Percentiles rank a stretch among this genome's conserved stretches.
These are phyloP conservation scores for Fusarium subtropicale DNA, from an alignment of 2,329 filamentous ascomycete species.

Conservation along the genomic window DNA sequence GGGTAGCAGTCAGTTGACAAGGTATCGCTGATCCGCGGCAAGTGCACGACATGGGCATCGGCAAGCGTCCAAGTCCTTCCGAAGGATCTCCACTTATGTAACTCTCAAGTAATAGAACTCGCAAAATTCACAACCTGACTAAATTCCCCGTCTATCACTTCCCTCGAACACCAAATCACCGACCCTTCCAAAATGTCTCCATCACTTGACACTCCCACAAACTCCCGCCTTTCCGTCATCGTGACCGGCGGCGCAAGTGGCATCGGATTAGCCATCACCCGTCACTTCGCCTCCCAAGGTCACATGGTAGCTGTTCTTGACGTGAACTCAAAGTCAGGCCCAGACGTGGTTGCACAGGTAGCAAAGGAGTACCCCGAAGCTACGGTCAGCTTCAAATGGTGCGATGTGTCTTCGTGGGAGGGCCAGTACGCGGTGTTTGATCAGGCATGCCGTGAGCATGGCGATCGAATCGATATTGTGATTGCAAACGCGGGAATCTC, in stretches of 20 bases:
- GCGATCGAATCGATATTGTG: background rate
- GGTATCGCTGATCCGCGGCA: background rate
- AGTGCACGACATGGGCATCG: background rate
- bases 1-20: background rate
- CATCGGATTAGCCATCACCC: background rate
- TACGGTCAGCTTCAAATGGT: background rate
- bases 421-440: background rate
- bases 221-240: background rate
- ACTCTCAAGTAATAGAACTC: background rate
- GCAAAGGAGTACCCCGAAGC: background rate
- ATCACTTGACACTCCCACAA: background rate
- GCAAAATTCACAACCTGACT: background rate
- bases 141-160: background rate
- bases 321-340: conserved; percentile 3
- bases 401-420: conserved; percentile 6
- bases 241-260: background rate
- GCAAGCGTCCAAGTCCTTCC: fast-evolving
- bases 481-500: conserved; percentile 7
- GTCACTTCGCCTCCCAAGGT: background rate
- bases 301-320: conserved; percentile 7
- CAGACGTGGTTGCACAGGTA: background rate
- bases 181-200: background rate
- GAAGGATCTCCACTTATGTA: background rate
- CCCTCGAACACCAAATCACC: background rate
- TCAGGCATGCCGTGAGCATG: background rate